These are phyloP conservation scores for Acrocalymma vagum DNA, from an alignment of 2,329 filamentous ascomycete genomes.

Conservation along the genomic window DNA sequence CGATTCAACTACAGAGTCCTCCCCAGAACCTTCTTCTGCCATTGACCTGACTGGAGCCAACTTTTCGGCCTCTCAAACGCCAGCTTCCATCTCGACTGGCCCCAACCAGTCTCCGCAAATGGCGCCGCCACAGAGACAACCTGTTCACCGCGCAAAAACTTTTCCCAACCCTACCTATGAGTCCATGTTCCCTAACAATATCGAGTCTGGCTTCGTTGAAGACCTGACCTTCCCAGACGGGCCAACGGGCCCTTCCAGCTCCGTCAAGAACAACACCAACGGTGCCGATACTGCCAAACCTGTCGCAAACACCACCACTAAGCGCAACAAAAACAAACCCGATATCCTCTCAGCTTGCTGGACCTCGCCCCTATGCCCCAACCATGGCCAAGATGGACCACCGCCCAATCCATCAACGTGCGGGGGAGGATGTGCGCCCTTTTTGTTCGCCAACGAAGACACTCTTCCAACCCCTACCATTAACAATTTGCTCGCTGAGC, in stretches of 20 bases:
- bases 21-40: constrained; percentile 41
- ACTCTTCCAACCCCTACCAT: constrained; percentile 38
- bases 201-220: constrained; percentile 45
- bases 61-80: constrained; percentile 32
- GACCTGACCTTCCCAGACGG: constrained; percentile 48
- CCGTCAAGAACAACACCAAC: constrained; percentile 19
- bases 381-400: constrained; percentile 46
- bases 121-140: constrained; percentile 31
- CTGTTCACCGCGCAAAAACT: constrained; percentile 37
- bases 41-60: constrained; percentile 20
- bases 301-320: constrained; percentile 27
- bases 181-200: constrained; percentile 46
- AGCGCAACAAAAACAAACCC: constrained; percentile 46
- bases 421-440: constrained; percentile 50
- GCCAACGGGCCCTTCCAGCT: constrained; percentile 31
- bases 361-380: constrained; percentile 52
- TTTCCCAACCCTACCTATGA: constrained; percentile 45
- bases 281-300: constrained; percentile 25
- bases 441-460: constrained; percentile 48
- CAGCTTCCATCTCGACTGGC: constrained; percentile 27
- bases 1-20: constrained; percentile 47
- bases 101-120: constrained; percentile 35
- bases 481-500: constrained; percentile 33
- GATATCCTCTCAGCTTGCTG: constrained; percentile 51
- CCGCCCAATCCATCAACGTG: constrained; percentile 51